Base-by-base conservation (phyloP, 2,329 filamentous ascomycete genomes). In the Fusarium equiseti region DNA sequence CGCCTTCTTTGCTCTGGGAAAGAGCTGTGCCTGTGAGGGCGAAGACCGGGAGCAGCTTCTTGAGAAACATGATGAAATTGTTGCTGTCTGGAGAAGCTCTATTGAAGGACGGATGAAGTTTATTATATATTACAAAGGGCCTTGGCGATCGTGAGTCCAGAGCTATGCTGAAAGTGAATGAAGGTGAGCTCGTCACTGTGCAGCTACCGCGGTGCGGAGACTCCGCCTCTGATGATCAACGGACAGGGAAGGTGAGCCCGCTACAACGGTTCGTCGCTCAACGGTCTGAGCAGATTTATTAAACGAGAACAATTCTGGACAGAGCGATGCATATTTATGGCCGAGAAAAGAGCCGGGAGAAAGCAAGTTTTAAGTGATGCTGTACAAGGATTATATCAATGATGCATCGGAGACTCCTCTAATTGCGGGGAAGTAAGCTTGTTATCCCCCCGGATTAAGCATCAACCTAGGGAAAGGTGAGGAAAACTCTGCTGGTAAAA, bases 1-100 rank as follows among this genome's bases (percentile, higher is more conserved):
- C 66, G 16, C 71, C 71, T 22, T 40, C 57, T 42, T 72, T 73
- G 38, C 71, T 73, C 59, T 73, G 71, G 2, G 71, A 68, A 7
- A 62, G 48, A 24, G 63, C 69, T 38, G 61, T 40, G 42, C 71
- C 71, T 43, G 43, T 50, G 31, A 73, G 38, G 50, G 56, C 61
- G 22, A 55, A 61, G 8, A 38, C 35, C 35, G 59, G 56, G 53
- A 73, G 57, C 50, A 73, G 65, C 53, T 63, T 64, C 44, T 65
- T 72, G 48, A 73, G 53, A 49, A 59, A 38, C 71, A 73, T 73
- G 43, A 20, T n/a, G 32, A 46, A 45, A 5, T 70, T 51, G 43
- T 50, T 60, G 62, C 52, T 56, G 52, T 26, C 29, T 32, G 32
- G 10, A 22, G 45, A 6, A 26, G 13, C 6, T 3, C 1, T 13